Evolutionary conservation across 2,329 filamentous ascomycete genomes (phyloP).

Genomic region (Botrytis hyacinthi): DNA sequence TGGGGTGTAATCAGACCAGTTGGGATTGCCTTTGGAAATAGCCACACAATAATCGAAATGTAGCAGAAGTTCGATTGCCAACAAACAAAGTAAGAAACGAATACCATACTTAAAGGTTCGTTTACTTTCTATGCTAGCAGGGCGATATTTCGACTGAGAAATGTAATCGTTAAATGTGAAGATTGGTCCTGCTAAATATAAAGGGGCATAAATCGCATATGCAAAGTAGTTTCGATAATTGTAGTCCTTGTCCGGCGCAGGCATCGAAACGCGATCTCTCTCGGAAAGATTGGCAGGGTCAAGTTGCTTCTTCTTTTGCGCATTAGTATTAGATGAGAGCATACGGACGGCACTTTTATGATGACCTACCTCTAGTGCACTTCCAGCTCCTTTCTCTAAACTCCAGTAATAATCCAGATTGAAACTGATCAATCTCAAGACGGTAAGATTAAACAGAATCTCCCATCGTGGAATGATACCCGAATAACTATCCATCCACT

Average conservation of each 20-base stretch:
- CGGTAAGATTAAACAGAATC: constrained; percentile 95
- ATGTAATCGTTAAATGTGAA: constrained; percentile 98
- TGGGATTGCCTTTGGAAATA: constrained; percentile 76
- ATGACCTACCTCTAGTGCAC: constrained; percentile 73
- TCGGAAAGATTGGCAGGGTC: constrained; percentile 86
- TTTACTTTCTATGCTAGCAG: constrained; percentile 65
- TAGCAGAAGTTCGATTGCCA: constrained; percentile 87
- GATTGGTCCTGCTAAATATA: constrained; percentile 91
- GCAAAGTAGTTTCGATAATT: constrained; percentile 83
- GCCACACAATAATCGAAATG: constrained; percentile 94
- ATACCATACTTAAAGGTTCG: constrained; percentile 80
- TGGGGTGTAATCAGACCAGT: constrained; percentile 81
- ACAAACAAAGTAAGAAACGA: constrained; percentile 74
- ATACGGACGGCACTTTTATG: neutral
- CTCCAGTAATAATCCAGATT: constrained; percentile 98
- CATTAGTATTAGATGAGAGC: constrained; percentile 52
- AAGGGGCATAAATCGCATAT: constrained; percentile 85
- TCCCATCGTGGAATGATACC: constrained; percentile 92
- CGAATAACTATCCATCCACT: constrained; percentile 73
- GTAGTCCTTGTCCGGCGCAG: constrained; percentile 70
- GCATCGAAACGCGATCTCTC: constrained; percentile 75
- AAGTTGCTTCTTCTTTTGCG: constrained; percentile 92
- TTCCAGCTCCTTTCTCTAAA: constrained; percentile 59
- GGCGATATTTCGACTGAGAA: constrained; percentile 72
- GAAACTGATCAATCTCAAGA: constrained; percentile 90